Conservation (phyloP, 805 yeast genomes). For the Wickerhamomyces chaumierensis region DNA sequence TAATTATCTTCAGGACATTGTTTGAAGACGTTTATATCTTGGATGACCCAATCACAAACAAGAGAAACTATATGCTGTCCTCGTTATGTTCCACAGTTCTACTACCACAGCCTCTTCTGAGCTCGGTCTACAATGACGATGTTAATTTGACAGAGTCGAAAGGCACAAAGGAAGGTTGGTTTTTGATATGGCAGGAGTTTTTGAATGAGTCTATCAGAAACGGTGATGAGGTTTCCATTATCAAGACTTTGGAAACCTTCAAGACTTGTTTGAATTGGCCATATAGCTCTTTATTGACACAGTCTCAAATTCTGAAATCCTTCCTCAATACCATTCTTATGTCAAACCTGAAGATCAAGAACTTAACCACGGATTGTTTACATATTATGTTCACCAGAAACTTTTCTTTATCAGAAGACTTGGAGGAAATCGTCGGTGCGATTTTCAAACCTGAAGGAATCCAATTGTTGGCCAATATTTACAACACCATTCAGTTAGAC, state of each 20-base stretch:
- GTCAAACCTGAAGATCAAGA: slow-evolving; percentile 56
- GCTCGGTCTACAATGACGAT: slow-evolving; percentile 53
- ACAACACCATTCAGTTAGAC: slow-evolving; percentile 38
- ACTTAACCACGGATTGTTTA: slow-evolving; percentile 81
- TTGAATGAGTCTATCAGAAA: slow-evolving; percentile 31
- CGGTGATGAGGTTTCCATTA: slow-evolving; percentile 37
- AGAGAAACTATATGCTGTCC: slow-evolving; percentile 62
- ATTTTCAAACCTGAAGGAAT: slow-evolving; percentile 73
- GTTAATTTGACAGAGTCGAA: slow-evolving; percentile 55
- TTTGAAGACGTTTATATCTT: slow-evolving; percentile 89
- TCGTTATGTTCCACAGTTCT: slow-evolving; percentile 79
- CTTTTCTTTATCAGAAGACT: slow-evolving; percentile 55
- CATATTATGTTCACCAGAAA: slow-evolving; percentile 80
- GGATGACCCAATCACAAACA: slow-evolving; percentile 85
- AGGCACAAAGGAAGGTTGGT: slow-evolving; percentile 77
- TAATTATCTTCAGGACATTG: slow-evolving; percentile 71
- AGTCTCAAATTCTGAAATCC: slow-evolving; percentile 53
- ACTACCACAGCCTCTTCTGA: slow-evolving; percentile 56
- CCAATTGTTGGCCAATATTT: slow-evolving; percentile 52
- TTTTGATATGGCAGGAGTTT: slow-evolving; percentile 57
- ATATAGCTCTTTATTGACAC: slow-evolving; percentile 59
- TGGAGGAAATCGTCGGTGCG: slow-evolving; percentile 66
- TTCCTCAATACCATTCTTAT: slow-evolving; percentile 49
- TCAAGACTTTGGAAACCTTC: slow-evolving; percentile 66
- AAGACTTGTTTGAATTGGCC: slow-evolving; percentile 92